Conservation (phyloP, 2,329 filamentous ascomycete species). For the Aspergillus unguis region DNA sequence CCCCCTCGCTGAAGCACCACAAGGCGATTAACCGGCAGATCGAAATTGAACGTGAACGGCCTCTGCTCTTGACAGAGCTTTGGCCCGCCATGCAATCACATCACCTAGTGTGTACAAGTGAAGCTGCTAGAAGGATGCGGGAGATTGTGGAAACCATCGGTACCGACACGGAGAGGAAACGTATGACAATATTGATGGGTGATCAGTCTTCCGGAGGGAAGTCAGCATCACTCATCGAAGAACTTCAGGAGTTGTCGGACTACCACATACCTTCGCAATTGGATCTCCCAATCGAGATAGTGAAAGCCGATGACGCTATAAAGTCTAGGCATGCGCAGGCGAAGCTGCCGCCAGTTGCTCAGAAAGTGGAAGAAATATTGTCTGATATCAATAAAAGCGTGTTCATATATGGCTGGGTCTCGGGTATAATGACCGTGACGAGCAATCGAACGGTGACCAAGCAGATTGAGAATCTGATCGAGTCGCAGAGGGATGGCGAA, state of each 20-base stretch:
- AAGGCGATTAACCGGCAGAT: conserved; percentile 63
- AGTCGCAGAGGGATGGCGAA: conserved; percentile 50
- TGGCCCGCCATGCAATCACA: conserved; percentile 60
- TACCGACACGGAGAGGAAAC: conserved; percentile 57
- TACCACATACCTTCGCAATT: conserved; percentile 54
- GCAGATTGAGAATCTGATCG: conserved; percentile 59
- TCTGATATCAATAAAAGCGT: conserved; percentile 65
- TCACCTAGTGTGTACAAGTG: conserved; percentile 62
- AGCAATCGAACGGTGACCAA: conserved; percentile 67
- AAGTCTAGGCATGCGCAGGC: conserved; percentile 28
- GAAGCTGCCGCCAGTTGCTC: conserved; percentile 46
- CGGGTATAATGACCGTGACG: conserved; percentile 63
- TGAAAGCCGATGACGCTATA: conserved; percentile 48
- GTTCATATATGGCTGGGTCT: conserved; percentile 68
- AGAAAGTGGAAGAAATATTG: conserved; percentile 47
- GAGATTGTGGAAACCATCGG: conserved; percentile 64
- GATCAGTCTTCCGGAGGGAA: conserved; percentile 38
- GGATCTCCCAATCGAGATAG: conserved; percentile 59
- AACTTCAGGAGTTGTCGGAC: conserved; percentile 49
- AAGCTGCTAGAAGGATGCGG: conserved; percentile 64
- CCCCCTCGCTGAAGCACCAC: conserved; percentile 54
- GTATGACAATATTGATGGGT: conserved; percentile 59
- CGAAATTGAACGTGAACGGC: conserved; percentile 59
- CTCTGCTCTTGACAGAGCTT: conserved; percentile 58
- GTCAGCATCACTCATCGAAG: conserved; percentile 31